These are phyloP conservation scores for Endogone sp. DNA, from an alignment of 192 early-diverging fungal species.

Conservation along the genomic window DNA sequence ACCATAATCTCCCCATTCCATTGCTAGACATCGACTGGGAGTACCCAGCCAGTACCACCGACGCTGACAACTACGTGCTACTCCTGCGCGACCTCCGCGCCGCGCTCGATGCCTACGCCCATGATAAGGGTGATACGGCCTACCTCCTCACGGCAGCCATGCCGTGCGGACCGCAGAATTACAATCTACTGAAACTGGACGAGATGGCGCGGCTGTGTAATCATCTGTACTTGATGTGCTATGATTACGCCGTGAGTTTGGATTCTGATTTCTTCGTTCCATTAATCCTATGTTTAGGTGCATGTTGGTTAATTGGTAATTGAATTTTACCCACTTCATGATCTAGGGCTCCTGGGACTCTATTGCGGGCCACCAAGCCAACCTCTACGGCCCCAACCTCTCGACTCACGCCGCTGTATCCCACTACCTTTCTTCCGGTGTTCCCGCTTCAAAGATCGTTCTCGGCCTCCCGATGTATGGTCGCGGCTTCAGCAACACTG, in stretches of 20 bases:
- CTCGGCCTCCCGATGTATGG: slow-evolving; percentile 92
- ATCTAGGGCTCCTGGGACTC: slow-evolving; percentile 61
- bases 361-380: slow-evolving; percentile 81
- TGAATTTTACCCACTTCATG: too few species aligned
- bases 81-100: slow-evolving; percentile 72
- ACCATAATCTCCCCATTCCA: not conserved
- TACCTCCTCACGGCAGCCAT: slow-evolving; percentile 69
- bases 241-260: slow-evolving; percentile 46
- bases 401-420: slow-evolving; percentile 68
- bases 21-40: slow-evolving; percentile 72
- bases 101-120: slow-evolving; percentile 54
- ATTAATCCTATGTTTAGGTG: too few species aligned
- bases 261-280: not conserved
- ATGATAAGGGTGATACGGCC: slow-evolving; percentile 21
- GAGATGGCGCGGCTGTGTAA: slow-evolving; percentile 67
- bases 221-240: slow-evolving; percentile 90
- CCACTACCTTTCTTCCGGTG: slow-evolving; percentile 65
- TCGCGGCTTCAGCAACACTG: slow-evolving; percentile 86
- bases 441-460: slow-evolving; percentile 80
- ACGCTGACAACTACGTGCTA: slow-evolving; percentile 74
- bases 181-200: slow-evolving; percentile 53
- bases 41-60: slow-evolving; percentile 69
- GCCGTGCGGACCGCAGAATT: slow-evolving; percentile 57
- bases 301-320: too few species aligned
- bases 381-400: slow-evolving; percentile 63